These are phyloP conservation scores for Talaromyces marneffei DNA, from an alignment of 2,329 filamentous ascomycete genomes.

Conservation along the genomic window DNA sequence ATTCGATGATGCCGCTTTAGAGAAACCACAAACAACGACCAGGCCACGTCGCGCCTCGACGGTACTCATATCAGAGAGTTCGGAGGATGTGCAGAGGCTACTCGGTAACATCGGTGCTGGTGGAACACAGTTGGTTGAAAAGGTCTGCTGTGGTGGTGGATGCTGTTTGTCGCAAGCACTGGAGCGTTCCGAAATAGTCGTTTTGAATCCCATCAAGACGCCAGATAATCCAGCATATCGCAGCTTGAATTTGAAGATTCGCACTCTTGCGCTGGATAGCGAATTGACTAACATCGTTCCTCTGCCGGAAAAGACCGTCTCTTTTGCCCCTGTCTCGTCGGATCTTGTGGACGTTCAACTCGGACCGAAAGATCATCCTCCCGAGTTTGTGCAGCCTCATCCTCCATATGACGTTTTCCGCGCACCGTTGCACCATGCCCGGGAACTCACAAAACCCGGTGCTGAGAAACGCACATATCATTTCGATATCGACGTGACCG, in stretches of 20 bases:
- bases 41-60: slow-evolving; percentile 43
- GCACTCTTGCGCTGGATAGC: slow-evolving; percentile 63
- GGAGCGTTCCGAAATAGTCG: slow-evolving; percentile 29
- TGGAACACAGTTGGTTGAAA: slow-evolving; percentile 51
- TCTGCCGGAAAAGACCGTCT: slow-evolving; percentile 69
- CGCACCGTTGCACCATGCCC: slow-evolving; percentile 75
- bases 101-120: slow-evolving; percentile 50
- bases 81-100: slow-evolving; percentile 53
- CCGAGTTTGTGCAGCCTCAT: slow-evolving; percentile 87
- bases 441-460: slow-evolving; percentile 79
- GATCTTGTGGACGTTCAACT: slow-evolving; percentile 28
- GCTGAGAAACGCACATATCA: slow-evolving; percentile 97
- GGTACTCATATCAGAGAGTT: slow-evolving; percentile 51
- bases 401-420: slow-evolving; percentile 88
- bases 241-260: slow-evolving; percentile 70
- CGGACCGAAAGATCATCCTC: slow-evolving; percentile 58
- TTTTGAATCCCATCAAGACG: slow-evolving; percentile 35
- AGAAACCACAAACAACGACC: slow-evolving; percentile 14
- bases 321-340: slow-evolving; percentile 47
- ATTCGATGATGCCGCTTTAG: not conserved
- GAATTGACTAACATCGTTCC: slow-evolving; percentile 65
- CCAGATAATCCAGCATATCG: slow-evolving; percentile 83
- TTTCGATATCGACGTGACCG: slow-evolving; percentile 92
- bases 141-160: slow-evolving; percentile 59
- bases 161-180: slow-evolving; percentile 57